Evolutionary conservation across 768 basidiomycete species (phyloP).

Genomic region (Leccinum boreale): DNA sequence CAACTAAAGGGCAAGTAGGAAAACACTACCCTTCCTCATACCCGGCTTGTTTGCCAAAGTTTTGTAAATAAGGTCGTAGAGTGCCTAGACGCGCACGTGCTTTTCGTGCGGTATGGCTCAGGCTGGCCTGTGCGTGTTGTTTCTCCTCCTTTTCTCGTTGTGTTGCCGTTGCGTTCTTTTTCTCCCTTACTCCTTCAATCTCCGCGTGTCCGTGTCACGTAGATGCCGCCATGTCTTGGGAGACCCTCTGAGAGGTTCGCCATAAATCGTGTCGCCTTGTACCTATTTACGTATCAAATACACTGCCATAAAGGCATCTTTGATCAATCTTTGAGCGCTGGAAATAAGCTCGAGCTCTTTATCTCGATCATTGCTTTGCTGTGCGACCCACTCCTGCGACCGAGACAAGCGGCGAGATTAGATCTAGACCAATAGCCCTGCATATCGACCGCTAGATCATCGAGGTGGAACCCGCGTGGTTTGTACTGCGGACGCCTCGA

Average conservation of each 20-base stretch:
- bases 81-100: no score
- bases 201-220: not conserved
- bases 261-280: not conserved
- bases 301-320: not conserved
- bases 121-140: not conserved
- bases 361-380: not conserved
- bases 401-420: not conserved
- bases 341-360: not conserved
- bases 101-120: not conserved
- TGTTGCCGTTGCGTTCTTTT: not conserved
- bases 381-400: not conserved
- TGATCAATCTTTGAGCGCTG: not conserved
- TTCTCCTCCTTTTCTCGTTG: not conserved
- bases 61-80: not conserved
- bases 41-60: not conserved
- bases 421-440: not conserved
- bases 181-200: not conserved
- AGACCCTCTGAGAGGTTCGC: not conserved
- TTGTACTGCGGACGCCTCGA: not conserved
- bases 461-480: not conserved
- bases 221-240: not conserved
- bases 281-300: not conserved
- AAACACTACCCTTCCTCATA: not conserved
- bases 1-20: not conserved
- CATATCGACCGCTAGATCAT: not conserved